Evolutionary conservation across 1,284 basidiomycete genomes (phyloP).

Genomic region (Sporisorium reilianum): DNA sequence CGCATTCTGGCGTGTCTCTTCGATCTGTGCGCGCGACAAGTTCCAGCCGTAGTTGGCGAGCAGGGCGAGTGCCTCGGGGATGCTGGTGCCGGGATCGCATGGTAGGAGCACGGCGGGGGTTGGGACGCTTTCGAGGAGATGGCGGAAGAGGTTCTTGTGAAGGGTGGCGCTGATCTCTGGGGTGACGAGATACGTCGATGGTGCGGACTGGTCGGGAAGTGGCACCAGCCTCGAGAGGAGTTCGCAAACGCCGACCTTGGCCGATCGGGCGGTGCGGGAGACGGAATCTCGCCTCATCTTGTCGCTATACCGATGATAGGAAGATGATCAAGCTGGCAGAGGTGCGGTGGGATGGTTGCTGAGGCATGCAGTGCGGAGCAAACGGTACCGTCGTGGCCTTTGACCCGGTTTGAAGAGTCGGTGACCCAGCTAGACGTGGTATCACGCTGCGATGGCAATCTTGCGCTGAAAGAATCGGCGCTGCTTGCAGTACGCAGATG

Average conservation of each 20-base stretch:
- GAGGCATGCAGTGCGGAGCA: too few relatives aligned
- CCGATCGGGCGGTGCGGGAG: conserved; percentile 16
- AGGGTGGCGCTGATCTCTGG: conserved; percentile 26
- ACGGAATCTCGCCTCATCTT: conserved; percentile 31
- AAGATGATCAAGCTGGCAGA: not conserved
- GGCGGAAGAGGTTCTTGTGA: conserved; percentile 30
- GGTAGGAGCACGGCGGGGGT: conserved; percentile 48
- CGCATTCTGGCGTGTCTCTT: conserved; percentile 44
- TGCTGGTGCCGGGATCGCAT: conserved; percentile 35
- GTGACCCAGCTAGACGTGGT: too few relatives aligned
- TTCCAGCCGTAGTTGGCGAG: conserved; percentile 53
- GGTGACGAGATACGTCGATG: conserved; percentile 35
- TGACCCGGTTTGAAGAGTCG: too few relatives aligned
- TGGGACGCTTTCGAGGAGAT: conserved; percentile 39
- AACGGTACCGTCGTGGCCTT: too few relatives aligned
- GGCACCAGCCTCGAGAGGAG: conserved; percentile 39
- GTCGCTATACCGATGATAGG: not conserved
- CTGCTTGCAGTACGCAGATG: too few relatives aligned
- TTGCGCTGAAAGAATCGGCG: too few relatives aligned
- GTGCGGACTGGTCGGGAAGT: conserved; percentile 27
- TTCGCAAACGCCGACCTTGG: conserved; percentile 39
- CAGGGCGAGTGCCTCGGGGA: conserved; percentile 40
- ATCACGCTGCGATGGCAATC: too few relatives aligned
- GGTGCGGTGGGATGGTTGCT: too few relatives aligned
- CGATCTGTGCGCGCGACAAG: conserved; percentile 55